A percentile compares a stretch with the other conserved stretches of the same genome.
Evolutionary conservation across 495 filamentous ascomycete species (phyloP).

Genomic region (Polyplosphaeria fusca): DNA sequence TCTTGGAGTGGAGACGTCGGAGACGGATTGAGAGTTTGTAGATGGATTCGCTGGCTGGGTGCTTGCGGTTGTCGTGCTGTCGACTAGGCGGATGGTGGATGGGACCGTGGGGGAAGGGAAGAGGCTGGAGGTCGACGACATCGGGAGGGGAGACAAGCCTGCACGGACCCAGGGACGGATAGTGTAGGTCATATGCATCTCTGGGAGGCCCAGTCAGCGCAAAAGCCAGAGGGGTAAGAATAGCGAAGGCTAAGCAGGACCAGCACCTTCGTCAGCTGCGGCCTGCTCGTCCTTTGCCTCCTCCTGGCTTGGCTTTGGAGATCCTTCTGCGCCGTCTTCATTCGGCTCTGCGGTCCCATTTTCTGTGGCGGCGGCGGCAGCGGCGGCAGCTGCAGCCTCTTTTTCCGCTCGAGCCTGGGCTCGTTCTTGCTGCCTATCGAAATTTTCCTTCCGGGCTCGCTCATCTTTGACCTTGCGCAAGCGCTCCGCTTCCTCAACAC

Average conservation of each 20-base stretch:
- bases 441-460: constrained; percentile 77
- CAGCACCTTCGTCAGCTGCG: constrained; percentile 28
- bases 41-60: neutral
- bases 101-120: neutral
- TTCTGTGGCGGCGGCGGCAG: constrained; percentile 9
- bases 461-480: constrained; percentile 84
- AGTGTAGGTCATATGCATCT: constrained; percentile 9
- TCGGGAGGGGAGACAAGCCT: neutral
- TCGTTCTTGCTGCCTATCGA: constrained; percentile 61
- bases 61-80: neutral
- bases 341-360: neutral
- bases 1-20: neutral
- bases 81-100: neutral
- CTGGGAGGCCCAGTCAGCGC: constrained; percentile 18
- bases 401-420: constrained; percentile 31
- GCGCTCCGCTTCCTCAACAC: constrained; percentile 89
- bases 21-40: too few species aligned
- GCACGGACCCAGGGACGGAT: constrained; percentile 22
- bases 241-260: constrained; percentile 26
- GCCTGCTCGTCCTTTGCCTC: constrained; percentile 32
- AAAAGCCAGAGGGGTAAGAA: constrained; percentile 4
- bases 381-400: constrained; percentile 24
- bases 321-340: neutral
- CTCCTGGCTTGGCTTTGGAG: constrained; percentile 10
- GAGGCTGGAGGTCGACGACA: neutral